Evolutionary conservation across 352 stramenopile species (phyloP), one percentile per base, ranked within the genome.

Genomic region (Phytophthora agathidicida): DNA sequence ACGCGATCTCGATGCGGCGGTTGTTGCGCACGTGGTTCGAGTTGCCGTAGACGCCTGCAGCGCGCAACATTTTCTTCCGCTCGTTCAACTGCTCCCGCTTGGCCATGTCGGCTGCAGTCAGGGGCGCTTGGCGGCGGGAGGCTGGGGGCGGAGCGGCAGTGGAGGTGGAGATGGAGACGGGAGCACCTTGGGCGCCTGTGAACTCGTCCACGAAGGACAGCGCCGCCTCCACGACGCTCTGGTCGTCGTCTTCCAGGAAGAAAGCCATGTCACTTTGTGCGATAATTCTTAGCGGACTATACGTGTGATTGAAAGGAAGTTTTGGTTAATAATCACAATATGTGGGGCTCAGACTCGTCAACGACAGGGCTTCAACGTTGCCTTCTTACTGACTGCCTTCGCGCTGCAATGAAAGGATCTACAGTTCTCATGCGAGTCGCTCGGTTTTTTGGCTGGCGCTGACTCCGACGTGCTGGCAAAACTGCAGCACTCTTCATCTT

Each of bases 1-100:
- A 77, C 0, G 62, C 19, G 20, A 85, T 67, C 55, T 82, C 72
- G 37, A 72, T 73, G 13, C 57, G 53, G 41, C 68, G 68, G 31
- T 74, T 62, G 36, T 74, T 62, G 45, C 68, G 63, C 24, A 63
- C 64, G 28, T 60, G 46, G 43, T 77, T 77, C 20, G 68, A 59
- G 44, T 74, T 55, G 36, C 52, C 52, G 53, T 70, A 74, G 14
- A 62, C 48, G 17, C 54, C 44, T 7, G 44, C 57, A 42, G 33
- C 38, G 1, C 51, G 57, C 38, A 63, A 28, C 38, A 55, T 54
- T 19, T 72, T 72, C 45, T 60, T 68, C 22, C 60, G 26, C 30
- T 54, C 45, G 44, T 66, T 71, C 11, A 45, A 5, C 19, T 60
- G 17, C 24, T 65, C 23, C 7, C 50, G 44, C 11, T 37, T 20